These are phyloP conservation scores for Pleodorina starrii DNA, from an alignment of 139 green algal genomes.

Conservation along the genomic window DNA sequence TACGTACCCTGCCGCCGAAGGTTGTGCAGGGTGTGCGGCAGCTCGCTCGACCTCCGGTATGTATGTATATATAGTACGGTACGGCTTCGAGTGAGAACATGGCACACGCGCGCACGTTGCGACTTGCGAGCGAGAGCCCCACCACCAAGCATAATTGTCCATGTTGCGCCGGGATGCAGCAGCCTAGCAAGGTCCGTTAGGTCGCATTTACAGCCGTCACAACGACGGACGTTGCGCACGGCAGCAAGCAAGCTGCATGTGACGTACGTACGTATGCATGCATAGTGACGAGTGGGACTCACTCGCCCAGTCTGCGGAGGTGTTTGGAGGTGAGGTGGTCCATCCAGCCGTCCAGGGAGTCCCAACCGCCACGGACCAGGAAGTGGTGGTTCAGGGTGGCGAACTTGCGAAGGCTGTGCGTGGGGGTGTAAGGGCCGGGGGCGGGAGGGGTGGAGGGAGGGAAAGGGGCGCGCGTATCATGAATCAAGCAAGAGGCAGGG, in stretches of 20 bases:
- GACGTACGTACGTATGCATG: neutral
- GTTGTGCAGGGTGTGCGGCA: neutral
- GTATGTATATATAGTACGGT: neutral
- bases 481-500: neutral
- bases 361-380: conserved; percentile 15
- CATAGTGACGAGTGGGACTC: neutral
- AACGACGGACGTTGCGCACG: neutral
- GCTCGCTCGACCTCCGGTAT: neutral
- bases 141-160: neutral
- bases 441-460: neutral
- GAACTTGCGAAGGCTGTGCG: conserved; percentile 44
- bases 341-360: neutral
- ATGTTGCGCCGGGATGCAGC: neutral
- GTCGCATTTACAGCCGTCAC: neutral
- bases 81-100: neutral
- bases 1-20: neutral
- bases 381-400: conserved; percentile 41
- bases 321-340: conserved; percentile 35
- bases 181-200: neutral
- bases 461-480: neutral
- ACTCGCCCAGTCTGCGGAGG: conserved; percentile 24
- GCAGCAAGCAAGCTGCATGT: too few species aligned
- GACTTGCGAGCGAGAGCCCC: neutral
- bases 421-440: neutral
- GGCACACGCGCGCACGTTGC: neutral